These are phyloP conservation scores for Pyrenula aspistea DNA, from an alignment of 495 filamentous ascomycete species.

Conservation along the genomic window DNA sequence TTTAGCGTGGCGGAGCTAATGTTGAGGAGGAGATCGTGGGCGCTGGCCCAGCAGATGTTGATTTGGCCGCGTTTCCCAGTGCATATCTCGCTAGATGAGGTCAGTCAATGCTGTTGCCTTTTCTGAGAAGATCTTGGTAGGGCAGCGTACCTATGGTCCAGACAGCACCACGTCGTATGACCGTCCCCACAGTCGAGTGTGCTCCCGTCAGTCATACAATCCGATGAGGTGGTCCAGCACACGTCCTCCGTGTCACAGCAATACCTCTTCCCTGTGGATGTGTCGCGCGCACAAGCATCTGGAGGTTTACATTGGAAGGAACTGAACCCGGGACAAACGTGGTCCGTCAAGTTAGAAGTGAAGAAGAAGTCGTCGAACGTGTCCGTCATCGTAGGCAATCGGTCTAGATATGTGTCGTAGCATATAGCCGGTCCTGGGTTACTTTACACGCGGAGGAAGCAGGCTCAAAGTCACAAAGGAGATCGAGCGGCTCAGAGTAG, in stretches of 20 bases:
- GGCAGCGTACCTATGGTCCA: neutral
- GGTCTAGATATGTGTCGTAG: neutral
- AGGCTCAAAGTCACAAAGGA: slow-evolving; percentile 44
- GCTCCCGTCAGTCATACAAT: neutral
- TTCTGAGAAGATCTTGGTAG: neutral
- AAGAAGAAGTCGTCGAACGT: slow-evolving; percentile 2
- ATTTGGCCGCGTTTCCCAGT: neutral
- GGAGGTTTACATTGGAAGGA: neutral
- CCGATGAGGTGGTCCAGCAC: neutral
- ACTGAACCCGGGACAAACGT: neutral
- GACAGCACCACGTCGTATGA: slow-evolving; percentile 2
- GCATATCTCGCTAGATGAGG: neutral
- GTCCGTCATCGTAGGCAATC: neutral
- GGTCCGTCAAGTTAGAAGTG: slow-evolving; percentile 1
- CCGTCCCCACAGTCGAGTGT: neutral
- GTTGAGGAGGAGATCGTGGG: slow-evolving; percentile 1
- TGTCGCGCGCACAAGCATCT: neutral
- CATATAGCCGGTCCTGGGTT: neutral
- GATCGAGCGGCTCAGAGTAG: slow-evolving; percentile 43
- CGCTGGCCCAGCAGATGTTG: slow-evolving; percentile 2
- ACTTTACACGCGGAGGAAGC: neutral
- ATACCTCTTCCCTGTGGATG: neutral
- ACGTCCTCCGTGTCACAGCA: slow-evolving; percentile 3
- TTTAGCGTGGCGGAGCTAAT: slow-evolving; percentile 1
- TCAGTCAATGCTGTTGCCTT: neutral